Percentiles rank a stretch among this genome's conserved stretches.
Evolutionary conservation across 495 filamentous ascomycete species (phyloP).

Genomic region (Xylaria grammica): DNA sequence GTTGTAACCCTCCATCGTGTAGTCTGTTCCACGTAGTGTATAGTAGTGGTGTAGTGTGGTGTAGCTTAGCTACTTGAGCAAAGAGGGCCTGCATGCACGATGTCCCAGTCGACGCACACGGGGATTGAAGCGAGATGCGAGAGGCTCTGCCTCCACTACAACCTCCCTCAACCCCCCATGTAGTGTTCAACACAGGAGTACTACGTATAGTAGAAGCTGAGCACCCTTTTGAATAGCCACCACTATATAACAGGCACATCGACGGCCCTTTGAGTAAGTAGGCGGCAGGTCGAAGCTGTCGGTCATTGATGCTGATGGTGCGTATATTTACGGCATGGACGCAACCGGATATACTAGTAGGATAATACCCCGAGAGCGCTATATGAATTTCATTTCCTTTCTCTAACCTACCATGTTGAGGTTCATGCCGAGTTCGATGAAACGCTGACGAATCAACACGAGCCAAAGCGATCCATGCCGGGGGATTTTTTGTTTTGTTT

Average conservation of each 20-base stretch:
- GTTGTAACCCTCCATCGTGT: slow-evolving; percentile 10
- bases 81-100: slow-evolving; percentile 6
- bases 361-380: too few relatives aligned
- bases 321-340: too few relatives aligned
- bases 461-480: too few relatives aligned
- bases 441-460: too few relatives aligned
- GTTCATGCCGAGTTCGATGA: too few relatives aligned
- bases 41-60: not conserved
- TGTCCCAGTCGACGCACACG: slow-evolving; percentile 14
- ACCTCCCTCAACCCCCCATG: not conserved
- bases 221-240: not conserved
- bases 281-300: not conserved
- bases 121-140: slow-evolving; percentile 17
- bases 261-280: not conserved
- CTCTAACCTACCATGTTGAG: too few relatives aligned
- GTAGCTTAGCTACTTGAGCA: not conserved
- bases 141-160: slow-evolving; percentile 20
- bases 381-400: too few relatives aligned
- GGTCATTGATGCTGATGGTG: too few relatives aligned
- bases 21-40: not conserved
- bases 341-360: too few relatives aligned
- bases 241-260: not conserved
- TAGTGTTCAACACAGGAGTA: not conserved
- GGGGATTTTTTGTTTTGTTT: too few relatives aligned
- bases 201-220: not conserved